These are phyloP conservation scores for Endocarpon pusillum DNA, from an alignment of 495 filamentous ascomycete species.

Conservation along the genomic window DNA sequence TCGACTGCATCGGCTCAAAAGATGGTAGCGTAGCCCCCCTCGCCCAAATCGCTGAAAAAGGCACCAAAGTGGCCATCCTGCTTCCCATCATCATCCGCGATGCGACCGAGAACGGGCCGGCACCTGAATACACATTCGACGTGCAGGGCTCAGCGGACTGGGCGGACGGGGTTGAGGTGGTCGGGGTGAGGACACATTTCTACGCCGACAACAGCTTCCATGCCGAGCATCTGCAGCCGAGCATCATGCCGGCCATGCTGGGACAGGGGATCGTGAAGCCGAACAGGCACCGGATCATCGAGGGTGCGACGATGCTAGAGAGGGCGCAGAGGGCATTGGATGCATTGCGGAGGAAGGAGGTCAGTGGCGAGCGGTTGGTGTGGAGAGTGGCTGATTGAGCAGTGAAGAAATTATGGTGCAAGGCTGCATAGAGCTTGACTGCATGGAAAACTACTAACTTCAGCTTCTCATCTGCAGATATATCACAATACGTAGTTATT, in stretches of 20 bases:
- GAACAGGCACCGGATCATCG: conserved; percentile 27
- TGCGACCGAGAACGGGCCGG: conserved; percentile 17
- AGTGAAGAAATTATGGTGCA: no score
- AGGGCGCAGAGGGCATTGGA: conserved; percentile 28
- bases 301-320: conserved; percentile 30
- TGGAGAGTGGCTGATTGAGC: conserved; percentile 31
- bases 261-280: conserved; percentile 25
- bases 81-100: conserved; percentile 32
- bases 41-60: conserved; percentile 23
- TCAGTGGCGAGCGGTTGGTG: conserved; percentile 31
- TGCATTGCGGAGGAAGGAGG: conserved; percentile 21
- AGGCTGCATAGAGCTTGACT: no score
- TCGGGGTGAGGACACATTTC: conserved; percentile 29
- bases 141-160: conserved; percentile 18
- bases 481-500: no score
- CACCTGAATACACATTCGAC: conserved; percentile 30
- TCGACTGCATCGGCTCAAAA: conserved; percentile 37
- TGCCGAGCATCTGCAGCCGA: conserved; percentile 25
- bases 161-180: conserved; percentile 29
- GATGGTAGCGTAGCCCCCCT: conserved; percentile 23
- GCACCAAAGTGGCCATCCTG: conserved; percentile 31
- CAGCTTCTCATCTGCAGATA: no score
- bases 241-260: conserved; percentile 32
- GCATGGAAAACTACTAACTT: no score
- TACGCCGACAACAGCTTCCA: conserved; percentile 31